phyloP scores from a whole-genome alignment of 495 filamentous ascomycete genomes.

The Annulohypoxylon maeteangense region DNA sequence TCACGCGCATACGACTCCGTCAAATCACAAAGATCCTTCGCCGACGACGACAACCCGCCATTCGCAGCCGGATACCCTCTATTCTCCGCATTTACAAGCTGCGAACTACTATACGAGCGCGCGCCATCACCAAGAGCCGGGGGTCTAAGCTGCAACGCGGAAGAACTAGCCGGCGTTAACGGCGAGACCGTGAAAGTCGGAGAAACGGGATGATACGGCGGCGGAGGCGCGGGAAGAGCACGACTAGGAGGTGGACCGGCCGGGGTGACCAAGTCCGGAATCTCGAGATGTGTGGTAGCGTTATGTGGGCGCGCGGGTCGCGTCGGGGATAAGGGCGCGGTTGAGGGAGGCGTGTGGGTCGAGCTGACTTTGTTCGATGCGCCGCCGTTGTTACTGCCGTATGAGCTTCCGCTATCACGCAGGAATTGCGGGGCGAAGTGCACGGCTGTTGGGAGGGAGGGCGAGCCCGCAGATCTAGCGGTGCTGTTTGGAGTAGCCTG shows the following conservation, averaged over 20 bases:
- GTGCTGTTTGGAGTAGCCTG: slow-evolving; percentile 22
- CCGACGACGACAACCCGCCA: slow-evolving; percentile 4
- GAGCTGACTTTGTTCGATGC: slow-evolving; percentile 32
- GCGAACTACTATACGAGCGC: not conserved
- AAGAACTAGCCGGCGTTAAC: slow-evolving; percentile 27
- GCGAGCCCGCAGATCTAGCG: slow-evolving; percentile 16
- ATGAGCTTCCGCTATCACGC: slow-evolving; percentile 40
- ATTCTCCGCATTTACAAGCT: not conserved
- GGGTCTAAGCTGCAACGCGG: not conserved
- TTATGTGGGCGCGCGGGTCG: slow-evolving; percentile 50
- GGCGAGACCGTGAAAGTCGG: slow-evolving; percentile 40
- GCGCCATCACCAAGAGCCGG: not conserved
- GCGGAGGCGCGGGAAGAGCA: slow-evolving; percentile 46
- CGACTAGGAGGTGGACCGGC: slow-evolving; percentile 48
- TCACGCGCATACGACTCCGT: slow-evolving; percentile 43
- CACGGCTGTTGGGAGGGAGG: slow-evolving; percentile 24
- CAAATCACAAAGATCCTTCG: slow-evolving; percentile 40
- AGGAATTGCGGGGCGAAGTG: slow-evolving; percentile 33
- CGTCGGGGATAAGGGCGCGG: slow-evolving; percentile 39
- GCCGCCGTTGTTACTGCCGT: slow-evolving; percentile 32
- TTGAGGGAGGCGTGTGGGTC: slow-evolving; percentile 6
- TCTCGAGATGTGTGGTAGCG: slow-evolving; percentile 35
- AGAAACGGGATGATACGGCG: slow-evolving; percentile 38
- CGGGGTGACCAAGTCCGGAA: slow-evolving; percentile 47
- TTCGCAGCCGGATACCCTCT: not conserved